Evolutionary conservation across 2,329 filamentous ascomycete species (phyloP), one percentile per base, ranked within the genome.

Genomic region (Arthrobotrys sinensis): DNA sequence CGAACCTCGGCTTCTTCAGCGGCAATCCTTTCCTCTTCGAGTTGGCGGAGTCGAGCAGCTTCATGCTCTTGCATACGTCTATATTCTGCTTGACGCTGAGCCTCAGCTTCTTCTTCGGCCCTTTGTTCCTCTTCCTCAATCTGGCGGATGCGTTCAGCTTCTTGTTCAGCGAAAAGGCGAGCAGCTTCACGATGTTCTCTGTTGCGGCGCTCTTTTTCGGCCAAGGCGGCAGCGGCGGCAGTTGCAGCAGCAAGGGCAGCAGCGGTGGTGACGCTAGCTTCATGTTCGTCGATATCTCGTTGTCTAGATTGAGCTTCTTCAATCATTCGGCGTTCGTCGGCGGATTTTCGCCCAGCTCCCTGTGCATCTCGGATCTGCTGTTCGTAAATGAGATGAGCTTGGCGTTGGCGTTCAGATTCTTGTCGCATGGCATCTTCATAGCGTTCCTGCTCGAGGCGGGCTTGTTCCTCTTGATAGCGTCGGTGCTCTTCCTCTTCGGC

Each of bases 101-200:
- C 21, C 21, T 77, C 73, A 32, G 66, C 73, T 45, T 77, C 73
- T 62, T 76, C 71, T 8, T 60, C 65, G 6, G 36, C 46, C 14
- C 36, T 14, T 40, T 21, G 34, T 36, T 76, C 71, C 34, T 69
- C 71, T 34, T 68, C 64, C 19, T 76, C 71, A 6, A 76, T 66
- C 45, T 43, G 40, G 34, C 46, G 64, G 55, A 76, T 76, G 21
- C 71, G 71, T 65, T 76, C 71, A 11, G 60, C 71, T 55, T 76
- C 71, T 32, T 76, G 53, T 32, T 62, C 34, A 24, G 71, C 71
- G 43, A 76, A 69, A 14, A 48, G 64, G 14, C 62, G 70, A 12
- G 73, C 73, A 32, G 66, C 66, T 28, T 77, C 73, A 63, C 73
- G 73, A 14, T 69, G 64, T 67, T 77, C 73, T 19, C 73, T 66